Evolutionary conservation across 1,284 basidiomycete genomes (phyloP).

Genomic region (Blastosporella zonata): DNA sequence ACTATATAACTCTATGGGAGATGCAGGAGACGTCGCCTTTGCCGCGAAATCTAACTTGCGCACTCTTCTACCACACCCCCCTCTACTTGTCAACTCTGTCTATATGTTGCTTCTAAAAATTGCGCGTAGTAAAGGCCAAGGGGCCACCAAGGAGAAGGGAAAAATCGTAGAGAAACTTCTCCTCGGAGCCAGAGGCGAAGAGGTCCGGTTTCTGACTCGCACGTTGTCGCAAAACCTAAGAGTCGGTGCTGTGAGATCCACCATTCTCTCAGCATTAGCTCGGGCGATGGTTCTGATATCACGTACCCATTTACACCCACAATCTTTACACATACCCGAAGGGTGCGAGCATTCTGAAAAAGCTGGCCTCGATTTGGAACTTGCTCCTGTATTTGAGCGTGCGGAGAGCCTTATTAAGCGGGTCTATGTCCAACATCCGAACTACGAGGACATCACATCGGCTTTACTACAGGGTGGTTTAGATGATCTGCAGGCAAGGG

Average conservation of each 20-base stretch:
- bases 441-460: slow-evolving; percentile 76
- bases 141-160: slow-evolving; percentile 75
- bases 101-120: slow-evolving; percentile 68
- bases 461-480: slow-evolving; percentile 66
- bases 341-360: slow-evolving; percentile 42
- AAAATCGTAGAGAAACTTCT: slow-evolving; percentile 80
- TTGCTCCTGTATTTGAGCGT: slow-evolving; percentile 44
- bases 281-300: slow-evolving; percentile 68
- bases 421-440: slow-evolving; percentile 86
- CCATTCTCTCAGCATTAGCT: slow-evolving; percentile 82
- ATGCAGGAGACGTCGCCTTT: slow-evolving; percentile 84
- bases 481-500: slow-evolving; percentile 56
- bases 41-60: slow-evolving; percentile 78
- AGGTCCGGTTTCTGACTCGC: slow-evolving; percentile 81
- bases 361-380: too few relatives aligned
- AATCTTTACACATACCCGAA: slow-evolving; percentile 36
- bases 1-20: slow-evolving; percentile 64
- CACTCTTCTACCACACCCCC: slow-evolving; percentile 72
- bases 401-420: slow-evolving; percentile 70
- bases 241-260: slow-evolving; percentile 84
- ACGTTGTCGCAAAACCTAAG: slow-evolving; percentile 82
- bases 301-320: slow-evolving; percentile 30
- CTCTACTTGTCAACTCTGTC: slow-evolving; percentile 63
- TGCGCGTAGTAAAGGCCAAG: slow-evolving; percentile 65
- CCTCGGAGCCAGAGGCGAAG: slow-evolving; percentile 83